Base-by-base conservation (phyloP, 306 rosid genomes). In the Quercus dentata region DNA sequence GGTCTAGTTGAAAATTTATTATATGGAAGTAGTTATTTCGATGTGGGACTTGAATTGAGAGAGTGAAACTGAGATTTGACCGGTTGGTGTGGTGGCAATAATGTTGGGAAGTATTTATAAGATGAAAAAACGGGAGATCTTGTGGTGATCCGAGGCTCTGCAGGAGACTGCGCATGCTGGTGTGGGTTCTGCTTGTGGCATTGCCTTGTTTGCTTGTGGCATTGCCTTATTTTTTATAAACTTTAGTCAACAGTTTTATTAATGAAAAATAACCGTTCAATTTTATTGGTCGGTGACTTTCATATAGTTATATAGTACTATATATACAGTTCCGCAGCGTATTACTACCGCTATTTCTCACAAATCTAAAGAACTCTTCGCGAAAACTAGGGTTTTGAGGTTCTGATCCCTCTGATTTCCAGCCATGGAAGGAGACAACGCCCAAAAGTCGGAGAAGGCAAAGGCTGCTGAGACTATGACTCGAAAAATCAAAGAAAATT, bases 351-450 rank as follows among this genome's bases (percentile, higher is more conserved):
- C 21, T 21, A 21, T 21, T 21, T 1, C 25, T 23, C 21, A 21
- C 0, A 21, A 21, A 21, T 21, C 21, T 21, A 21, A 21, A 21
- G 21, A 21, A 21, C 21, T 21, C 0, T 21, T 21, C 21, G 0
- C 21, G 21, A 21, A 21, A 21, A 23, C 25, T 23, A 23, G 94
- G 95, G 90, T 86, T 90, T 79, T 77, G 72, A 41, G 89, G 80
- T 82, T 81, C 81, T 76, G 82, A 12, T 64, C 21, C 80, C 72
- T 69, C 76, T 33, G 71, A 81, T 69, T 13, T 2, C 57, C 76
- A 52, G 85, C 23, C 81, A 90, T 94, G 98, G 98, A 97, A 56
- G 96, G 95, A 84, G 97, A 97, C 86, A 94, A 94, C 73, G 94
- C 80, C 2, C 98, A 94, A 59, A 94, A 94, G 85, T 38, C 98